Base-by-base conservation (phyloP, 1,284 basidiomycete species). In the Xerocomus minutiporus region DNA sequence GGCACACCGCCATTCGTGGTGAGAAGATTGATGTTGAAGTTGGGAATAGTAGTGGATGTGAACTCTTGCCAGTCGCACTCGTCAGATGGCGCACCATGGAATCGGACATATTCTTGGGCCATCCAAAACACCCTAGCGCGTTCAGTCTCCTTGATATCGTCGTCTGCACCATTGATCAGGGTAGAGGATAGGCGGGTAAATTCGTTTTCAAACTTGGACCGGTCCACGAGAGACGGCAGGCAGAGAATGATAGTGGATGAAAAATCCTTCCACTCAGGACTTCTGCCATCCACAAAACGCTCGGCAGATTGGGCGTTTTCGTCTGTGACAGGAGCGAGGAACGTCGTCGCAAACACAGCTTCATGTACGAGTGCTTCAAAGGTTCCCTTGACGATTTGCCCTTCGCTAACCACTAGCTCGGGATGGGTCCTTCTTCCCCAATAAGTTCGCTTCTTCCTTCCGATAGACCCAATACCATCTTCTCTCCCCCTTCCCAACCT, bases 351-450 rank as follows among this genome's bases (percentile, higher is more conserved):
- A 63, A 92, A 91, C 11, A 89, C 82, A 6, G 81, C 71, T 69
- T 92, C 90, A 62, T 93, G 90, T 0, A 86, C 73, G 9, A 92
- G 74, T 1, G 89, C 87, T 63, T 91, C 89, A 40, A 84, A 78
- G 1, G 82, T 82, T 2, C 88, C 90, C 44, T 77, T 81, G 60
- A 79, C 73, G 29, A 88, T 73, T 15, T 59, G 67, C 9, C 65
- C 70, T n/a, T 66, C 66, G 58, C 63, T 69, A 36, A 74, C 55
- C 4, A 80, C 69, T 11, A 92, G 70, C 53, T 86, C 83, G 11
- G 89, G 89, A 71, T 92, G 90, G 4, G 79, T 83, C 45, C 74
- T 74, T 51, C 86, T 74, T 8, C 90, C 90, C 88, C 89, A 91
- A 66, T 82, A 93, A 7, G 84, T 83, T 40, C 89, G 73, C 63